These are phyloP conservation scores for Nothophoma quercina DNA, from an alignment of 2,329 filamentous ascomycete genomes.

Conservation along the genomic window DNA sequence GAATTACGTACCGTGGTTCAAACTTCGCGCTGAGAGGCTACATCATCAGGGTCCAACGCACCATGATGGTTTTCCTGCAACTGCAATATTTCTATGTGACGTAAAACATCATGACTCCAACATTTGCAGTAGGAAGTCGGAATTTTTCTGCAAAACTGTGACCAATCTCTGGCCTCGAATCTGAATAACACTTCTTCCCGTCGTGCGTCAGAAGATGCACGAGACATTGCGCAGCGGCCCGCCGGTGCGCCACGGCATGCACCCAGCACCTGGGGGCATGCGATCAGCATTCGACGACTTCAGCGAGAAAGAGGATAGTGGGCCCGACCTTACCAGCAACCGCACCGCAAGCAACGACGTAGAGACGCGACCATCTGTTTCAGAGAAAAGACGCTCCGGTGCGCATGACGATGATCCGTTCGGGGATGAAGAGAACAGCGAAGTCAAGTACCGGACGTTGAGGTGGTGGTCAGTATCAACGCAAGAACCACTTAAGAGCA, in stretches of 20 bases:
- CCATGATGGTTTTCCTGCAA: conserved; percentile 1
- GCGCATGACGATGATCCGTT: conserved; percentile 27
- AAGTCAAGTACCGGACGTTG: conserved; percentile 60
- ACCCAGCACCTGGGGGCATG: conserved; percentile 1
- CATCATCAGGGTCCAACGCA: conserved; percentile 11
- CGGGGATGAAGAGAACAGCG: conserved; percentile 36
- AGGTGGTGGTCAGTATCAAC: conserved; percentile 55
- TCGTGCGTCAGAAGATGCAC: too few relatives aligned
- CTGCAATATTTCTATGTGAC: conserved; percentile 2
- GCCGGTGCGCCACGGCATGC: conserved; percentile 13
- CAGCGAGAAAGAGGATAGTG: conserved; percentile 5
- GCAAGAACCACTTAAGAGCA: too few relatives aligned
- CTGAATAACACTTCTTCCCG: too few relatives aligned
- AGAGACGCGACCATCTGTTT: background rate
- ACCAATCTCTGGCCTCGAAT: too few relatives aligned
- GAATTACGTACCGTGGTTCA: conserved; percentile 15
- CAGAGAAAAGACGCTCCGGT: background rate
- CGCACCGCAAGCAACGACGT: conserved; percentile 2
- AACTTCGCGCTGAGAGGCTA: conserved; percentile 3
- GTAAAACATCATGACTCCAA: conserved; percentile 2
- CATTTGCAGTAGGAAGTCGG: background rate
- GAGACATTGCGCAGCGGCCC: conserved; percentile 9
- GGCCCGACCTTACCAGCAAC: conserved; percentile 7
- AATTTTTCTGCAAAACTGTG: background rate
- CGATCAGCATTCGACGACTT: conserved; percentile 1